Conservation (phyloP, 1,284 basidiomycete genomes). For the Earliella scabrosa region DNA sequence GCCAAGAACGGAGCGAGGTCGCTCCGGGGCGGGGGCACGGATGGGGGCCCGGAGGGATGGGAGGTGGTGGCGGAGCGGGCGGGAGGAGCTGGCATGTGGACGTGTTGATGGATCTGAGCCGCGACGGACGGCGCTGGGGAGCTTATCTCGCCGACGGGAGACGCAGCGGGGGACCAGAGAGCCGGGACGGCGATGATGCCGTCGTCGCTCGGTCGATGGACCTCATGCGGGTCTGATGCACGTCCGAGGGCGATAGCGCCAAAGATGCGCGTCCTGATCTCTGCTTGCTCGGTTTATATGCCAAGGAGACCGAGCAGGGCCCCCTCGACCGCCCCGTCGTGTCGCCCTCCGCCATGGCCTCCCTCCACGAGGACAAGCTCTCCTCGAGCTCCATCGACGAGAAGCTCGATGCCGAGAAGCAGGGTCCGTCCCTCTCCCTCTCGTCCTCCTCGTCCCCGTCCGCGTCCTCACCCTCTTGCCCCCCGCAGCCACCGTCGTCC, state of each 20-base stretch:
- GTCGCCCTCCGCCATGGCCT: constrained; percentile 34
- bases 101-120: too few species aligned
- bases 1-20: too few species aligned
- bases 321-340: constrained; percentile 18
- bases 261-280: too few species aligned
- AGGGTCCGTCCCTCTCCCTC: constrained; percentile 13
- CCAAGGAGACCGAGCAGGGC: background rate
- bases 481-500: constrained; percentile 5
- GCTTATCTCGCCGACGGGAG: background rate
- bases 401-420: constrained; percentile 33
- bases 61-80: background rate
- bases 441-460: background rate
- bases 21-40: too few species aligned
- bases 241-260: too few species aligned
- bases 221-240: too few species aligned
- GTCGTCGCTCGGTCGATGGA: too few species aligned
- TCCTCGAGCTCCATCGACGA: constrained; percentile 31
- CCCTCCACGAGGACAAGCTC: constrained; percentile 29
- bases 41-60: too few species aligned
- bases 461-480: background rate
- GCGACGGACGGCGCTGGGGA: background rate
- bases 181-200: background rate
- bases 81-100: background rate
- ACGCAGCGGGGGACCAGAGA: background rate
- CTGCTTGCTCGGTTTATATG: constrained; percentile 8